These are phyloP conservation scores for Scheffersomyces lignosus DNA, from an alignment of 805 yeast species.

Conservation along the genomic window DNA sequence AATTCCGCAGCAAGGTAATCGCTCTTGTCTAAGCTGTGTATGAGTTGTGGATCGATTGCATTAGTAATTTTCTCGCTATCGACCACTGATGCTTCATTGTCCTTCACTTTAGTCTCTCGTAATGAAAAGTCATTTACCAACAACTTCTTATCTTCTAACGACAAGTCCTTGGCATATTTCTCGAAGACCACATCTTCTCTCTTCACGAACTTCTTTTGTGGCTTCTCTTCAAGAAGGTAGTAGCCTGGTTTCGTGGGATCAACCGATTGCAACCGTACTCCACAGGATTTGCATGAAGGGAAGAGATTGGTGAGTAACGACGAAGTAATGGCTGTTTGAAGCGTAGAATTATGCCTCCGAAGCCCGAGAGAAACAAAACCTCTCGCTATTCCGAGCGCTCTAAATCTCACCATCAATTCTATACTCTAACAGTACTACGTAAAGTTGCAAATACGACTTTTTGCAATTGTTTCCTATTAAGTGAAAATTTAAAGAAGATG, in stretches of 20 bases:
- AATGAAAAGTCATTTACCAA: constrained; percentile 19
- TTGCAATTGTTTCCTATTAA: too few species aligned
- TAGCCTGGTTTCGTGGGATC: constrained; percentile 44
- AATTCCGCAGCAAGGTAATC: constrained; percentile 1
- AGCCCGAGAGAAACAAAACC: neutral
- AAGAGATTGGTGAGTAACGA: constrained; percentile 6
- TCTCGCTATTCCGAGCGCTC: neutral
- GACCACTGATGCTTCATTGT: neutral
- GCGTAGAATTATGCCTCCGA: neutral
- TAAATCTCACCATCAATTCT: neutral
- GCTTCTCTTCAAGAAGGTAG: constrained; percentile 21
- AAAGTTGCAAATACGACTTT: too few species aligned
- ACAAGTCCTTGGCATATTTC: constrained; percentile 14
- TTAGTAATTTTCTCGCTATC: too few species aligned
- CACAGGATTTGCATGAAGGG: constrained; percentile 55
- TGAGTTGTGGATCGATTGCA: neutral
- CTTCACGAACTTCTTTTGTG: constrained; percentile 6
- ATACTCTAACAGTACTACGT: too few species aligned
- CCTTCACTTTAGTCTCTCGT: neutral
- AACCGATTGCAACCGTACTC: constrained; percentile 47
- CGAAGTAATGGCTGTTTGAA: neutral
- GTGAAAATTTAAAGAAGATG: too few species aligned
- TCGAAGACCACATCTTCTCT: constrained; percentile 26
- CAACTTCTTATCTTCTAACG: constrained; percentile 26
- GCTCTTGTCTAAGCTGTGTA: neutral